A percentile compares a stretch with the other conserved stretches of the same genome.
Conservation (phyloP, 805 yeast genomes). For the Saccharomycopsis microspora region DNA sequence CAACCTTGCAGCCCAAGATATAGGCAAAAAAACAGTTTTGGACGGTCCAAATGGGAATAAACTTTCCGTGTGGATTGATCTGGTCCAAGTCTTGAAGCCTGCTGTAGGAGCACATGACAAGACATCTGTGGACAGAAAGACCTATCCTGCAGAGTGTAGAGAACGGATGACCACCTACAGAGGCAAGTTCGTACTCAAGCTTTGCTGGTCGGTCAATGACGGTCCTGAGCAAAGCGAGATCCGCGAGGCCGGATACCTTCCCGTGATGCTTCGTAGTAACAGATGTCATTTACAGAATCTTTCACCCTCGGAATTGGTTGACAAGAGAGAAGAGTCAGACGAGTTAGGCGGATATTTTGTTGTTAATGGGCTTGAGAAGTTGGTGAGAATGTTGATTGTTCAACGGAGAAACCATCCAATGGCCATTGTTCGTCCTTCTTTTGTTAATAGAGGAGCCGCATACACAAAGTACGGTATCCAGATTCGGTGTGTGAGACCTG, state of each 20-base stretch:
- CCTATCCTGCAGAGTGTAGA: slow-evolving; percentile 80
- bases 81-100: slow-evolving; percentile 82
- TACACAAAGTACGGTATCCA: slow-evolving; percentile 89
- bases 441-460: slow-evolving; percentile 85
- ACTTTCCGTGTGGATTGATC: slow-evolving; percentile 71
- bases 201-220: slow-evolving; percentile 80
- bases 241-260: slow-evolving; percentile 86
- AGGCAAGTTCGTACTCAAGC: slow-evolving; percentile 65
- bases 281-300: slow-evolving; percentile 82
- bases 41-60: slow-evolving; percentile 86
- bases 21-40: slow-evolving; percentile 76
- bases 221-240: slow-evolving; percentile 73
- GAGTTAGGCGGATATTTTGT: slow-evolving; percentile 95
- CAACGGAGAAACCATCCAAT: slow-evolving; percentile 97
- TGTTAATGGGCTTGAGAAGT: slow-evolving; percentile 93
- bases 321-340: slow-evolving; percentile 79
- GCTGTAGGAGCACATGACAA: slow-evolving; percentile 60
- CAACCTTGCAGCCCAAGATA: slow-evolving; percentile 77
- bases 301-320: slow-evolving; percentile 74
- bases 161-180: slow-evolving; percentile 80
- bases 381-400: slow-evolving; percentile 93
- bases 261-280: slow-evolving; percentile 83
- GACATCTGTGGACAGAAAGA: slow-evolving; percentile 63
- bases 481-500: slow-evolving; percentile 89
- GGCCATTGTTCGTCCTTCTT: slow-evolving; percentile 94